A percentile compares a stretch with the other conserved stretches of the same genome.
phyloP scores from a whole-genome alignment of 805 yeast genomes.

The Lachancea cidri region DNA sequence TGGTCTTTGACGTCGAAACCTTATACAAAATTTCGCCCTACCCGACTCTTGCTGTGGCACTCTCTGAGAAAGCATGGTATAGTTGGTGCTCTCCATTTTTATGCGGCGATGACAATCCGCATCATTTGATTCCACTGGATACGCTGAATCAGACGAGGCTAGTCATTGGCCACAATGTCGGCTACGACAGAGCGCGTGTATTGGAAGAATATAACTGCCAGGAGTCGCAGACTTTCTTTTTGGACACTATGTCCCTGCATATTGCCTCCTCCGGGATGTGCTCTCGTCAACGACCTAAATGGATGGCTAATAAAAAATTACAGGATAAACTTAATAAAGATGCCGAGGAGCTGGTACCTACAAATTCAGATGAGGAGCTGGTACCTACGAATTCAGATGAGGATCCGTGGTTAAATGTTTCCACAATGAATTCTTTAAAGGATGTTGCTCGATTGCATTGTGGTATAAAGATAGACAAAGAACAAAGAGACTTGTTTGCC shows the following conservation, averaged over 20 bases:
- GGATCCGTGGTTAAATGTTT: slow-evolving; percentile 81
- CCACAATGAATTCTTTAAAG: slow-evolving; percentile 73
- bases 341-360: slow-evolving; percentile 42
- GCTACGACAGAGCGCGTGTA: slow-evolving; percentile 85
- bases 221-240: slow-evolving; percentile 64
- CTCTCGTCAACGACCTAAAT: slow-evolving; percentile 79
- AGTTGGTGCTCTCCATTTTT: slow-evolving; percentile 91
- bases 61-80: slow-evolving; percentile 77
- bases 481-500: slow-evolving; percentile 59
- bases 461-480: slow-evolving; percentile 59
- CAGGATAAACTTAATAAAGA: slow-evolving; percentile 18
- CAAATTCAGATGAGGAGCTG: too few relatives aligned
- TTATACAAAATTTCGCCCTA: slow-evolving; percentile 68
- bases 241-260: slow-evolving; percentile 93
- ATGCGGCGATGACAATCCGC: slow-evolving; percentile 35
- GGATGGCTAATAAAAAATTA: slow-evolving; percentile 52
- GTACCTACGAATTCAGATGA: too few relatives aligned
- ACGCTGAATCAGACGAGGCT: slow-evolving; percentile 45
- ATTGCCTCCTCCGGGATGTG: slow-evolving; percentile 89
- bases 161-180: slow-evolving; percentile 84
- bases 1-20: slow-evolving; percentile 89
- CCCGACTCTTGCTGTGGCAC: slow-evolving; percentile 79
- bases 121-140: slow-evolving; percentile 77
- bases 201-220: slow-evolving; percentile 72
- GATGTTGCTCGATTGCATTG: slow-evolving; percentile 80